phyloP scores from a whole-genome alignment of 1,139 yeast genomes.

The Scheffersomyces parashehatae region DNA sequence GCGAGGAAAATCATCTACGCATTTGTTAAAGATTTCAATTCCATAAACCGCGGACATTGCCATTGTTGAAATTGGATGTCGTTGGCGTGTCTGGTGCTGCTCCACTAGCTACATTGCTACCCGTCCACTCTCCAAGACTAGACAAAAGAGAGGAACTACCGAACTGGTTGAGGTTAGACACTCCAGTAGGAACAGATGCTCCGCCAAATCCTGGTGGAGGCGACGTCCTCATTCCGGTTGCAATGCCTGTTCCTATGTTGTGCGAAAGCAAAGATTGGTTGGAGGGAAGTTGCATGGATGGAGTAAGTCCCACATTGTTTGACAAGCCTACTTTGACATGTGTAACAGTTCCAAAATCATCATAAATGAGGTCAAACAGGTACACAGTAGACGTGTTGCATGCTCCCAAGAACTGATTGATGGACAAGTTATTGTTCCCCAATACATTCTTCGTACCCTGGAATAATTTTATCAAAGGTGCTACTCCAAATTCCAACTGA shows the following conservation, averaged over 20 bases:
- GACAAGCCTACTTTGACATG: slow-evolving; percentile 34
- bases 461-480: slow-evolving; percentile 34
- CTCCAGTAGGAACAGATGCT: neutral
- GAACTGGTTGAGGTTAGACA: neutral
- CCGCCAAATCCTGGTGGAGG: slow-evolving; percentile 1
- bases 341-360: slow-evolving; percentile 49
- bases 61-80: neutral
- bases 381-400: slow-evolving; percentile 29
- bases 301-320: neutral
- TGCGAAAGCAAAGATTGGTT: neutral
- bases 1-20: no score
- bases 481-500: slow-evolving; percentile 42
- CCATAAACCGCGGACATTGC: slow-evolving; percentile 5
- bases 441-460: slow-evolving; percentile 32
- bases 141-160: neutral
- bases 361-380: slow-evolving; percentile 48
- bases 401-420: slow-evolving; percentile 45
- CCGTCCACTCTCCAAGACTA: neutral
- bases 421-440: slow-evolving; percentile 28
- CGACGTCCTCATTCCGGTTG: neutral
- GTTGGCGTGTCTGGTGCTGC: no score
- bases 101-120: neutral
- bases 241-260: neutral
- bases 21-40: slow-evolving; percentile 1
- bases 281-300: neutral